Percentiles rank a stretch among this genome's conserved stretches.
Evolutionary conservation across 306 rosid species (phyloP).

Genomic region (Cicer pinnatifidum): DNA sequence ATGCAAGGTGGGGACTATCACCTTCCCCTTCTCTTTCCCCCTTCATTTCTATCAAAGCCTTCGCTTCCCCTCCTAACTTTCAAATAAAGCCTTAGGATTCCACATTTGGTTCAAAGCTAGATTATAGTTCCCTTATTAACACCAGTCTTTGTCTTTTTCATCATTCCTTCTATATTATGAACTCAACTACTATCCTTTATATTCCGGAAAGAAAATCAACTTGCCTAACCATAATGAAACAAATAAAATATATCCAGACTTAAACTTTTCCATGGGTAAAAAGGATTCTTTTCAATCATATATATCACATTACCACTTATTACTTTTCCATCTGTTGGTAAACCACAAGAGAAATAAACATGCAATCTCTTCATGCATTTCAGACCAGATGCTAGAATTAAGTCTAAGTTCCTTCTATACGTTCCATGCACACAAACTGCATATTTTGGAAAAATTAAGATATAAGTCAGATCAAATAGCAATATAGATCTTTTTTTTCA

Average conservation of each 20-base stretch:
- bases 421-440: constrained; percentile 97
- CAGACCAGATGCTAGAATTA: constrained; percentile 78
- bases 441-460: constrained; percentile 32
- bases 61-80: too few species aligned
- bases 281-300: not conserved
- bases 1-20: too few species aligned
- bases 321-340: constrained; percentile 90
- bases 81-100: not conserved
- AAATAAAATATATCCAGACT: not conserved
- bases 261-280: not conserved
- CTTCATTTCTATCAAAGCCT: too few species aligned
- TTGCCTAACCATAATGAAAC: not conserved
- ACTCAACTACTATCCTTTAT: constrained; percentile 12
- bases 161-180: not conserved
- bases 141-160: not conserved
- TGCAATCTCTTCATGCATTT: constrained; percentile 91
- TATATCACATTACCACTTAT: constrained; percentile 72
- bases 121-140: not conserved
- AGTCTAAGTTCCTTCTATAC: constrained; percentile 72
- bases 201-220: constrained; percentile 8
- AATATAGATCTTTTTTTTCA: not conserved
- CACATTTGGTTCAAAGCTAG: constrained; percentile 17
- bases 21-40: too few species aligned
- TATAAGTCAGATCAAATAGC: constrained; percentile 21
- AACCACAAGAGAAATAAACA: constrained; percentile 84